Evolutionary conservation across 306 rosid species (phyloP).

Genomic region (Sechiopsis laciniata): DNA sequence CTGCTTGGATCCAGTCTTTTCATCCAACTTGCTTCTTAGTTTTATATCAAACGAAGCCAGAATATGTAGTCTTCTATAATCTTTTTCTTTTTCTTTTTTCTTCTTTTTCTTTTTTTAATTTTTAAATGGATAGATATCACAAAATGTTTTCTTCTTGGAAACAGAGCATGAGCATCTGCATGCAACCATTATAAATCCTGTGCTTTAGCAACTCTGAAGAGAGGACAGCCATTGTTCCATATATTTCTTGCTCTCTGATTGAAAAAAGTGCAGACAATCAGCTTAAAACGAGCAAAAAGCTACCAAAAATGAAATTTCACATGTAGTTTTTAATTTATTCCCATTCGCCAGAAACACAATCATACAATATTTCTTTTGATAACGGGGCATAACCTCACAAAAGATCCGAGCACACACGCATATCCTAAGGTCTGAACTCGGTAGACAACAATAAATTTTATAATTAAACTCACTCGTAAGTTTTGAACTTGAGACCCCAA

Average conservation of each 20-base stretch:
- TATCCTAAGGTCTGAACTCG: too few species aligned
- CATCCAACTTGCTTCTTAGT: conserved; percentile 8
- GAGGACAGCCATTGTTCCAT: conserved; percentile 81
- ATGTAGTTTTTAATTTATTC: neutral
- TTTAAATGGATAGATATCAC: neutral
- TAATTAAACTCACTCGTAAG: too few species aligned
- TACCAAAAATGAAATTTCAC: neutral
- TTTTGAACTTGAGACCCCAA: too few species aligned
- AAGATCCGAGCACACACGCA: too few species aligned
- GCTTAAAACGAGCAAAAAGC: neutral
- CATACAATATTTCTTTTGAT: neutral
- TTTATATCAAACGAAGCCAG: conserved; percentile 7
- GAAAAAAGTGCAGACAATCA: conserved; percentile 23
- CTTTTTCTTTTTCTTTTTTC: too few species aligned
- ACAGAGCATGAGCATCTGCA: neutral
- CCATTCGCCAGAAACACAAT: neutral
- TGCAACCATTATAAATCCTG: neutral
- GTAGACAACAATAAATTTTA: too few species aligned
- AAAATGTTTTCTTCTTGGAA: neutral
- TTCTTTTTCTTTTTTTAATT: neutral
- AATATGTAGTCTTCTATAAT: neutral
- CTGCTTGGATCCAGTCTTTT: neutral
- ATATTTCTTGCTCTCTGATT: conserved; percentile 68
- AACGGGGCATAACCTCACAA: too few species aligned
- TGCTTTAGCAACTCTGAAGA: conserved; percentile 48